Conservation (phyloP, 768 basidiomycete species). For the Trametes meyenii region DNA sequence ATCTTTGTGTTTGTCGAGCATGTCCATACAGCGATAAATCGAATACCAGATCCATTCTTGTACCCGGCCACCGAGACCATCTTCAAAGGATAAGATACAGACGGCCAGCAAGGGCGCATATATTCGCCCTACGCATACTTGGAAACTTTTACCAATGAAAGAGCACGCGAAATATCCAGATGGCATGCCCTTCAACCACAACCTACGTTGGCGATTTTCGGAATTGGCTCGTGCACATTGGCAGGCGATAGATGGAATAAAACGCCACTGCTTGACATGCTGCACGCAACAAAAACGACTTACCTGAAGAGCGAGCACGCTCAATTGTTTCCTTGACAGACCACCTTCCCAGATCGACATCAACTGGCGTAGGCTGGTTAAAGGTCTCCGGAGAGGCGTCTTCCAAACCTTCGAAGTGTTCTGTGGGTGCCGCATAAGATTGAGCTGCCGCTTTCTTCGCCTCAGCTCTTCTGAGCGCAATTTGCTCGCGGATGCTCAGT, state of each 20-base stretch:
- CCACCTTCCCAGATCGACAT: slow-evolving; percentile 63
- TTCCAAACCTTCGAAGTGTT: slow-evolving; percentile 46
- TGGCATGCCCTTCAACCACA: too few relatives aligned
- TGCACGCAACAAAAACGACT: slow-evolving; percentile 28
- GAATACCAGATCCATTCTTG: too few relatives aligned
- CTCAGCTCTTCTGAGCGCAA: slow-evolving; percentile 78
- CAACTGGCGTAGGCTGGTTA: slow-evolving; percentile 43
- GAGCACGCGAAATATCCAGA: too few relatives aligned
- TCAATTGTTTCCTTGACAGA: slow-evolving; percentile 76
- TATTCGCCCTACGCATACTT: too few relatives aligned
- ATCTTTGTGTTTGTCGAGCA: too few relatives aligned
- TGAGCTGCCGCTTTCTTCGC: slow-evolving; percentile 58
- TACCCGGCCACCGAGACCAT: too few relatives aligned
- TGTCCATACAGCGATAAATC: too few relatives aligned
- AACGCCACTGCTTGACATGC: slow-evolving; percentile 22
- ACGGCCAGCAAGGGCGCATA: too few relatives aligned
- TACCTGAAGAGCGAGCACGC: slow-evolving; percentile 76
- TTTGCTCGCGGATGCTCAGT: slow-evolving; percentile 72
- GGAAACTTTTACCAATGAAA: too few relatives aligned
- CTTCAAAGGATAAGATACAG: too few relatives aligned
- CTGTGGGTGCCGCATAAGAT: slow-evolving; percentile 25
- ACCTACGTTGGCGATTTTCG: background rate
- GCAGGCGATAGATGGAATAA: background rate
- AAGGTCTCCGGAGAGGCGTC: slow-evolving; percentile 45
- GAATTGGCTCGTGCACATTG: background rate